Evolutionary conservation across 2,329 filamentous ascomycete genomes (phyloP), one percentile per base, ranked within the genome.

Genomic region (Colletotrichum plurivorum): DNA sequence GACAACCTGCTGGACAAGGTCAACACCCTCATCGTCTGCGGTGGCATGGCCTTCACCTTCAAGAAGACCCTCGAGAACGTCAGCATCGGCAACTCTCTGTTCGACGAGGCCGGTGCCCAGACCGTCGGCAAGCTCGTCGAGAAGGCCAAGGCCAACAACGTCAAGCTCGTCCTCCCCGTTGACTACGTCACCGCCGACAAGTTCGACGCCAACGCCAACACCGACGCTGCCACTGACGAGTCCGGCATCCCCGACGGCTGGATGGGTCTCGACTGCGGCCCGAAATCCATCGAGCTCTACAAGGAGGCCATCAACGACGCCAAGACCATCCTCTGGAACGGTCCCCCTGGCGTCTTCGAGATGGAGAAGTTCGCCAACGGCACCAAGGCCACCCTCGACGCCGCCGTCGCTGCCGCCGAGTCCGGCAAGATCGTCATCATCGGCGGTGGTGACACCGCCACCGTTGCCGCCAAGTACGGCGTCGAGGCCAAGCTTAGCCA

Each of bases 1-100:
- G 95, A 99, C 86, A 99, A 99, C 89, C 88, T 99, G 74, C 92
- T 99, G 75, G 93, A 94, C 84, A 98, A 99, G 90, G 95, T 99
- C 83, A 90, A 99, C 89, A 96, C 92, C 82, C 89, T 99, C 74
- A 93, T 99, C 84, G 92, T 99, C 84, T 97, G 95, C 82, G 96
- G 96, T 80, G 96, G 88, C 77, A 99, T 99, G 96, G 95, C 96
- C 72, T 99, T 98, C 87, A 99, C 96, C 76, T 99, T 99, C 90
- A 98, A 98, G 90, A 99, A 99, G 90, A 95, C 94, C n/a, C 89
- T 98, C 66, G 90, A 98, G 84, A 87, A 89, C 80, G 91, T 98
- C 78, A 89, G 91, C 82, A 99, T 99, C 74, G 96, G 96, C 71
- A 91, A 91, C 86, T 96, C 88, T 60, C 89, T 99, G 77, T 99